Evolutionary conservation across 176 grass and related monocot species (phyloP), one percentile per base, ranked within the genome.

Genomic region (Avena insularis): DNA sequence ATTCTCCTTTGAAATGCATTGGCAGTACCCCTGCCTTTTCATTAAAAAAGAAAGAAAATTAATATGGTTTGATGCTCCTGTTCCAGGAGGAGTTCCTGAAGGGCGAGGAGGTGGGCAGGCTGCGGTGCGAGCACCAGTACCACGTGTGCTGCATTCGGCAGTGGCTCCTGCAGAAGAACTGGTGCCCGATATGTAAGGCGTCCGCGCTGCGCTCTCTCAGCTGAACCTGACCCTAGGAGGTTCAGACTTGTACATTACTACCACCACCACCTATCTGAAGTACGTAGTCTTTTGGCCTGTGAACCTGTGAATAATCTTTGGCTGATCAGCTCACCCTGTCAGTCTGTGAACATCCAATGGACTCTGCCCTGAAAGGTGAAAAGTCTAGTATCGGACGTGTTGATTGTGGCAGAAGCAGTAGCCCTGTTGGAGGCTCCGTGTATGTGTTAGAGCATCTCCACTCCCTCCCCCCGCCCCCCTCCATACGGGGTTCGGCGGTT

Each of bases 121-220:
- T 97, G 69, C 46, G 56, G 9, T 97, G 94, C 65, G 88, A 93
- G 73, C 94, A 97, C 71, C 71, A 78, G 59, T 96, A 91, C 81
- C 94, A 96, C 72, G 46, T 88, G n/a, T 77, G 71, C 15, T 94
- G 94, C 88, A 92, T 94, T 7, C 78, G 71, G 47, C 88, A 89
- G 60, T 97, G 94, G 94, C 88, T 94, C 66, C 40, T 81, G 64
- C 90, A 92, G 80, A 97, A 92, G 87, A 97, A 94, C 65, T 88
- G 88, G 87, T 94, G 94, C 47, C 94, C 92, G 9, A 76, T 97
- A 12, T 97, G 92, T 33, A 94, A 94, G 79, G 77, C 92, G 25
- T 87, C 92, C 6, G 92, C 88, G 11, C 2, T 74, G 31, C 66
- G 75, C 82, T 91, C 74, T 45, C 20, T 7, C 33, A 78, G 56